A percentile compares a stretch with the other conserved stretches of the same genome.
These are phyloP conservation scores for Aspergillus novofumigatus DNA, from an alignment of 2,329 filamentous ascomycete species.

Conservation along the genomic window DNA sequence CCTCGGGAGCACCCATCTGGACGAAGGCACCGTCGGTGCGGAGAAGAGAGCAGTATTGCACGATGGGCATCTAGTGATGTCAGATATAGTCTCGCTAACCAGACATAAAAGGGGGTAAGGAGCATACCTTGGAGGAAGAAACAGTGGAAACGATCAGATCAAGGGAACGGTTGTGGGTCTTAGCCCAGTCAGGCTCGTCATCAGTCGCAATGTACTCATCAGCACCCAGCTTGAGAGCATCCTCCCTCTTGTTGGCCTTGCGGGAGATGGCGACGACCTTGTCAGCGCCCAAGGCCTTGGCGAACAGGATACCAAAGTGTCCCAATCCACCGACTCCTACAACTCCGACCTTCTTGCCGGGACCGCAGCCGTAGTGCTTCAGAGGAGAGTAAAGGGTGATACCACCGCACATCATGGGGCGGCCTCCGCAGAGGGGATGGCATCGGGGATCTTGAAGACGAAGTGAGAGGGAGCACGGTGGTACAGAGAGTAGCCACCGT, in stretches of 20 bases:
- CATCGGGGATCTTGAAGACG: conserved; percentile 43
- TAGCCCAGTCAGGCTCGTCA: conserved; percentile 51
- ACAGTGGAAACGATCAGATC: conserved; percentile 57
- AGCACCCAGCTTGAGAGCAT: conserved; percentile 53
- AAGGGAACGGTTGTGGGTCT: conserved; percentile 44
- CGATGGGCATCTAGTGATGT: conserved; percentile 52
- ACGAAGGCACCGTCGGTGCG: conserved; percentile 55
- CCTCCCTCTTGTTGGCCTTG: conserved; percentile 46
- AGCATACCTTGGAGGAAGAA: conserved; percentile 33
- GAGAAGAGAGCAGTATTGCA: conserved; percentile 56
- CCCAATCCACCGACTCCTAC: conserved; percentile 13
- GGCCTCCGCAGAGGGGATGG: conserved; percentile 11
- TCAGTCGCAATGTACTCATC: conserved; percentile 53
- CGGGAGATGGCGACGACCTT: conserved; percentile 55
- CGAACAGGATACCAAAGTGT: conserved; percentile 16
- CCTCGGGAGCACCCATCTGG: conserved; percentile 64
- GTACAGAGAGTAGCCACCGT: conserved; percentile 62
- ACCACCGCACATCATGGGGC: conserved; percentile 18
- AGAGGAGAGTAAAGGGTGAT: conserved; percentile 16
- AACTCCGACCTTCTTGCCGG: conserved; percentile 14
- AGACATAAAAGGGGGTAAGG: no score
- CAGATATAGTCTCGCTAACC: background rate
- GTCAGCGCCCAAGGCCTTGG: conserved; percentile 31
- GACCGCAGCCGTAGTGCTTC: conserved; percentile 12
- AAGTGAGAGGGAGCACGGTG: conserved; percentile 56